Evolutionary conservation across 768 basidiomycete species (phyloP).

Genomic region (Mycena polygramma): DNA sequence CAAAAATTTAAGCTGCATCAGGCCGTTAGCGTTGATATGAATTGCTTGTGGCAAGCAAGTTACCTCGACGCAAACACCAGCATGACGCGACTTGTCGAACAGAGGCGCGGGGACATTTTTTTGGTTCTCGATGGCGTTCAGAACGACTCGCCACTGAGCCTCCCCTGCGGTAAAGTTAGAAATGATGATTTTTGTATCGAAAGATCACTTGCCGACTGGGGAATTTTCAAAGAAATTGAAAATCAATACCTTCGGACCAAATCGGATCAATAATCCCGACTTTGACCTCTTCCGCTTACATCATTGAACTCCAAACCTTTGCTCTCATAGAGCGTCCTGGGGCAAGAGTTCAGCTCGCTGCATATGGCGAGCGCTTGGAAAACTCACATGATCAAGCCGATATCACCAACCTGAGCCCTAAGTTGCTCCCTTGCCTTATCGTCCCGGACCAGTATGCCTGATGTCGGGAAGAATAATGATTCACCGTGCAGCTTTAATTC

Average conservation of each 20-base stretch:
- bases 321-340: conserved; percentile 72
- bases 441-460: conserved; percentile 80
- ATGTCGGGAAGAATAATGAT: not conserved
- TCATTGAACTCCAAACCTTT: conserved; percentile 80
- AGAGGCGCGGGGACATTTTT: conserved; percentile 50
- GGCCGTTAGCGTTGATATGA: not conserved
- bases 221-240: conserved; percentile 64
- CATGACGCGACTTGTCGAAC: conserved; percentile 65
- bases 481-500: not conserved
- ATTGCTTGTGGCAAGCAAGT: conserved; percentile 8
- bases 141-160: conserved; percentile 72
- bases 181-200: conserved; percentile 51
- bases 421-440: conserved; percentile 63
- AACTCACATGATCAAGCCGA: conserved; percentile 70
- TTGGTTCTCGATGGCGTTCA: conserved; percentile 55
- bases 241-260: conserved; percentile 66
- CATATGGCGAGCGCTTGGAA: not conserved
- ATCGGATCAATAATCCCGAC: not conserved
- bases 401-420: conserved; percentile 65
- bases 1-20: conserved; percentile 68
- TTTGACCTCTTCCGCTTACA: conserved; percentile 45
- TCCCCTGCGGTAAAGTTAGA: conserved; percentile 70
- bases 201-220: no score
- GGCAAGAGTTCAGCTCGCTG: not conserved
- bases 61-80: conserved; percentile 72